Evolutionary conservation across 371 early-diverging fungal genomes (phyloP).

Genomic region (Mortierella sp.): DNA sequence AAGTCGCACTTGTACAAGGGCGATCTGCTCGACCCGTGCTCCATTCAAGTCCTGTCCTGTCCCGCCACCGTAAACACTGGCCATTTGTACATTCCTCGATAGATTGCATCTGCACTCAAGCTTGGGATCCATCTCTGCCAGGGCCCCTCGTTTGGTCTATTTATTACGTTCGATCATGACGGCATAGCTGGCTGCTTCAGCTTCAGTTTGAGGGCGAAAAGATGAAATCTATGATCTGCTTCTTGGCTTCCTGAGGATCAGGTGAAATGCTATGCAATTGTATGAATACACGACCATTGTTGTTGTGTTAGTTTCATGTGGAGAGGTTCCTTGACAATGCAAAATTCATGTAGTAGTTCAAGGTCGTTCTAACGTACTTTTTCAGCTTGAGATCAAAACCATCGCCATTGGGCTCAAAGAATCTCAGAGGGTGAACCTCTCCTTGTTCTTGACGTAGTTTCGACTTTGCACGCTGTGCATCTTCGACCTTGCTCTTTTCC

Average conservation of each 20-base stretch:
- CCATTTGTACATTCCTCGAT: too few species aligned
- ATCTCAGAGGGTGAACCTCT: slow-evolving; percentile 22
- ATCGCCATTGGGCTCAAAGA: slow-evolving; percentile 30
- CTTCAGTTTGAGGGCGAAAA: slow-evolving; percentile 18
- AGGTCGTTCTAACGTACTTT: slow-evolving; percentile 22
- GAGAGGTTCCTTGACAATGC: too few species aligned
- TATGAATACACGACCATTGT: too few species aligned
- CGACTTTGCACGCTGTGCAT: slow-evolving; percentile 77
- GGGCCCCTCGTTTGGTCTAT: too few species aligned
- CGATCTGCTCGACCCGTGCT: too few species aligned
- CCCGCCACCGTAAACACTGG: too few species aligned
- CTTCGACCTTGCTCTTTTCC: slow-evolving; percentile 87
- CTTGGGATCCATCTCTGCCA: too few species aligned
- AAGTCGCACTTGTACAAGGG: too few species aligned
- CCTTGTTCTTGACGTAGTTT: slow-evolving; percentile 70
- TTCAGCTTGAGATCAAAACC: slow-evolving; percentile 43
- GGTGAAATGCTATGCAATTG: slow-evolving; percentile 33
- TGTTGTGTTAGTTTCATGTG: too few species aligned
- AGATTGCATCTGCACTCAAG: too few species aligned
- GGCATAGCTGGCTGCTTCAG: neutral
- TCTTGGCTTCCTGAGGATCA: slow-evolving; percentile 46
- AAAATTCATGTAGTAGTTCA: too few species aligned
- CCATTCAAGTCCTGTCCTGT: too few species aligned
- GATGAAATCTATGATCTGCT: slow-evolving; percentile 44
- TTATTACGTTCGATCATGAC: neutral